These are phyloP conservation scores for Gyrodon lividus DNA, from an alignment of 768 basidiomycete species.

Conservation along the genomic window DNA sequence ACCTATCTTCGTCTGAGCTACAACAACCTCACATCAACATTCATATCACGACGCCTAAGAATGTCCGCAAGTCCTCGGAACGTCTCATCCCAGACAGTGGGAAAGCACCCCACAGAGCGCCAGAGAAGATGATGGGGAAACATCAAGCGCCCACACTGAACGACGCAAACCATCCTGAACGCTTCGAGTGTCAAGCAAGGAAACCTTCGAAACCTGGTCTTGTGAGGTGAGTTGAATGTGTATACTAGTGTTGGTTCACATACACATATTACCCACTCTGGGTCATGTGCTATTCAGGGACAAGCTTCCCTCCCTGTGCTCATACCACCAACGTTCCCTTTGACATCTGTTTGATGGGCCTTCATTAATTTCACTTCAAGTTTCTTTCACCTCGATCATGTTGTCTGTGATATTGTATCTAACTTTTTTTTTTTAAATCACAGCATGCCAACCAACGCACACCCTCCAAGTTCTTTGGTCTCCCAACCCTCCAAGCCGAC, in stretches of 20 bases:
- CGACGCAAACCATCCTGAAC: neutral
- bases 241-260: neutral
- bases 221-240: conserved; percentile 13
- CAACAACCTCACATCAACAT: neutral
- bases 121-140: neutral
- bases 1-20: conserved; percentile 19
- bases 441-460: conserved; percentile 1
- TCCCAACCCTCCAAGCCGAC: conserved; percentile 12
- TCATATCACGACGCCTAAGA: conserved; percentile 7
- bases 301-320: neutral
- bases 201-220: conserved; percentile 2
- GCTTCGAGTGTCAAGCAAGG: conserved; percentile 1
- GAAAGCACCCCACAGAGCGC: neutral
- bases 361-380: neutral
- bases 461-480: neutral
- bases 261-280: neutral
- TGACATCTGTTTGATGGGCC: neutral
- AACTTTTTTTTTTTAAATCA: neutral
- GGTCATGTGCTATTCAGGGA: neutral
- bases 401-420: neutral
- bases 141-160: conserved; percentile 1
- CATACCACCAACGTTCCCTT: conserved; percentile 2
- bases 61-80: conserved; percentile 1
- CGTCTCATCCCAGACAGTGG: neutral
- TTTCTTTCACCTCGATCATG: neutral